These are phyloP conservation scores for Botryotinia calthae DNA, from an alignment of 2,329 filamentous ascomycete genomes.

Conservation along the genomic window DNA sequence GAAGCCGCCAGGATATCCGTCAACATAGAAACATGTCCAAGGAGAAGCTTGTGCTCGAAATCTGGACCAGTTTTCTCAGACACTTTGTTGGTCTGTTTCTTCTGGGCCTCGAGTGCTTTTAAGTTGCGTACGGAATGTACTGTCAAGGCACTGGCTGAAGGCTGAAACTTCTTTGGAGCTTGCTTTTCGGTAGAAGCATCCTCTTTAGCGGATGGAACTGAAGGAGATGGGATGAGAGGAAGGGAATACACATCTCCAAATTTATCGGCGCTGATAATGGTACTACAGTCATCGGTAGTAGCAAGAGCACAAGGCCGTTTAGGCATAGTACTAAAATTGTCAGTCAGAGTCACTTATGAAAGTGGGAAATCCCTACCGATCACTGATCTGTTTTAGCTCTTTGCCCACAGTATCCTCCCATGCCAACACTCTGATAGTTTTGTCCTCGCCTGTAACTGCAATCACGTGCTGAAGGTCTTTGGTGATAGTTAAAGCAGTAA, in stretches of 20 bases:
- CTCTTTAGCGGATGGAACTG: slow-evolving; percentile 22
- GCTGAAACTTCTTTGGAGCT: slow-evolving; percentile 42
- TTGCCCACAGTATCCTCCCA: slow-evolving; percentile 53
- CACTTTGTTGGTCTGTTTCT: slow-evolving; percentile 43
- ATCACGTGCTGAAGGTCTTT: slow-evolving; percentile 66
- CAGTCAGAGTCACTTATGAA: slow-evolving; percentile 14
- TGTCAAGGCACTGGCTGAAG: slow-evolving; percentile 56
- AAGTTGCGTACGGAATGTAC: slow-evolving; percentile 65
- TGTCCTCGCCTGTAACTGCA: slow-evolving; percentile 86
- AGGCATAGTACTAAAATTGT: slow-evolving; percentile 62
- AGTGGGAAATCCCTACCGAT: slow-evolving; percentile 53
- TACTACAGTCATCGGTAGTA: slow-evolving; percentile 65
- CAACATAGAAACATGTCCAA: slow-evolving; percentile 94
- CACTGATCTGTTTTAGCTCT: slow-evolving; percentile 62
- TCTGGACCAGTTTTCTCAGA: slow-evolving; percentile 40
- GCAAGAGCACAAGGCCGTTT: slow-evolving; percentile 80
- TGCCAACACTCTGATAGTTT: slow-evolving; percentile 79
- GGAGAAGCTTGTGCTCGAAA: slow-evolving; percentile 74
- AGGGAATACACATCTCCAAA: slow-evolving; percentile 95
- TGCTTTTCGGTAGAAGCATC: slow-evolving; percentile 23
- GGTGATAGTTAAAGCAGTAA: slow-evolving; percentile 67
- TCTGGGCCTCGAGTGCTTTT: slow-evolving; percentile 58
- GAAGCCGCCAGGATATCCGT: slow-evolving; percentile 67
- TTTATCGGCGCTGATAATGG: slow-evolving; percentile 85
- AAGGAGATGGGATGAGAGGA: slow-evolving; percentile 56